These are phyloP conservation scores for Aleurites moluccanus DNA, from an alignment of 441 rosid genomes.

Conservation along the genomic window DNA sequence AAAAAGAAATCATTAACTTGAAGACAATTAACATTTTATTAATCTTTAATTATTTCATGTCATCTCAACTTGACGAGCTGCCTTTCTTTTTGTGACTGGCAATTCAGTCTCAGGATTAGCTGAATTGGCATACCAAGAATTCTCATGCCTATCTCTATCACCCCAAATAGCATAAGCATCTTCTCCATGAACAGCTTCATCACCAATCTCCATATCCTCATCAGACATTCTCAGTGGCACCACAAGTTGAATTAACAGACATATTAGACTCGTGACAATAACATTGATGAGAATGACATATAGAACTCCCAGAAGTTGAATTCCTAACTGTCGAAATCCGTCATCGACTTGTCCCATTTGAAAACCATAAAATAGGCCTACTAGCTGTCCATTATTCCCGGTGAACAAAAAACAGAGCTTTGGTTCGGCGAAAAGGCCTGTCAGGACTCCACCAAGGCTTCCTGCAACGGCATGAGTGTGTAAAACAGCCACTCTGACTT, in stretches of 20 bases:
- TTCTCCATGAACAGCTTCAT: slow-evolving; percentile 87
- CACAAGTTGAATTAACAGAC: slow-evolving; percentile 32
- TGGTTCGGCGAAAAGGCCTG: slow-evolving; percentile 50
- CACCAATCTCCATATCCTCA: slow-evolving; percentile 68
- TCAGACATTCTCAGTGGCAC: slow-evolving; percentile 74
- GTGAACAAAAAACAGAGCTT: slow-evolving; percentile 37
- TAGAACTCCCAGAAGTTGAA: slow-evolving; percentile 45
- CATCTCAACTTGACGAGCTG: slow-evolving; percentile 14
- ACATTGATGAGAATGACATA: slow-evolving; percentile 35
- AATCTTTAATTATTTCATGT: background rate
- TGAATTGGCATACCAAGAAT: background rate
- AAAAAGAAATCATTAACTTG: background rate
- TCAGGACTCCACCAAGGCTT: slow-evolving; percentile 48
- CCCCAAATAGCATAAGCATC: slow-evolving; percentile 97
- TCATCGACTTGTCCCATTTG: slow-evolving; percentile 16
- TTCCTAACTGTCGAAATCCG: slow-evolving; percentile 41
- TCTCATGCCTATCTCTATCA: slow-evolving; percentile 57
- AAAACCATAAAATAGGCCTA: slow-evolving; percentile 50
- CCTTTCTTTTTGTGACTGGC: slow-evolving; percentile 19
- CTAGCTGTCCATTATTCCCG: background rate
- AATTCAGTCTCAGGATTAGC: slow-evolving; percentile 18
- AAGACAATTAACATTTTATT: too few relatives aligned
- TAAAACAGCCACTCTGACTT: slow-evolving; percentile 46
- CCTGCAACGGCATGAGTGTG: slow-evolving; percentile 64
- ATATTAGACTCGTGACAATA: slow-evolving; percentile 40